A percentile compares a stretch with the other conserved stretches of the same genome.
Evolutionary conservation across 2,329 filamentous ascomycete genomes (phyloP).

Genomic region (Colletotrichum somersetense): DNA sequence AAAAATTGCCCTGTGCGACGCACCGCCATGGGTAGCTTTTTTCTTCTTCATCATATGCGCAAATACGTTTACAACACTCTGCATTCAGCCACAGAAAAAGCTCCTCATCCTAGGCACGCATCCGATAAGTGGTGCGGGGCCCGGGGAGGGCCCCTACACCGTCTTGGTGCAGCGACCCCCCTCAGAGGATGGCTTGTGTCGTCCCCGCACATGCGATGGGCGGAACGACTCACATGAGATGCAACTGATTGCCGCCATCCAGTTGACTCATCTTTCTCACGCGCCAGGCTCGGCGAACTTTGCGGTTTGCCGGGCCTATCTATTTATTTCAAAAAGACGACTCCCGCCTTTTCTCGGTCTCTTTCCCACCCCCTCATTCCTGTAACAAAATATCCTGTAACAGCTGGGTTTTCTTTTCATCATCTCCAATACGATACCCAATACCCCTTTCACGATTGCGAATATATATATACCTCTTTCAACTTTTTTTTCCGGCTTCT

Average conservation of each 20-base stretch:
- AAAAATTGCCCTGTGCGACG: slow-evolving; percentile 30
- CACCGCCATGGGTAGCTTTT: slow-evolving; percentile 16
- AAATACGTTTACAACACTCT: slow-evolving; percentile 36
- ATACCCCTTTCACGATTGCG: slow-evolving; percentile 32
- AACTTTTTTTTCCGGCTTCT: background rate
- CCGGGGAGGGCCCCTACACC: background rate
- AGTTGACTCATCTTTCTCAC: slow-evolving; percentile 38
- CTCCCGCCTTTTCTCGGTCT: background rate
- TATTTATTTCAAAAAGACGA: slow-evolving; percentile 18
- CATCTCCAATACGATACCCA: slow-evolving; percentile 33
- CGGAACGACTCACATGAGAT: slow-evolving; percentile 13
- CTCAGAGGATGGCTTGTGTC: background rate
- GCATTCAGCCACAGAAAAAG: slow-evolving; percentile 36
- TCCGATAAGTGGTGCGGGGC: slow-evolving; percentile 25
- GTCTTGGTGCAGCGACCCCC: background rate
- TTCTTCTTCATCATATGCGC: background rate
- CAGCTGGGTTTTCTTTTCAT: slow-evolving; percentile 22
- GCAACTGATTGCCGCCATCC: slow-evolving; percentile 25
- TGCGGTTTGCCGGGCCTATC: slow-evolving; percentile 4
- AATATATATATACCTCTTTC: slow-evolving; percentile 17
- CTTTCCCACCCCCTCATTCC: background rate
- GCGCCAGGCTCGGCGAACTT: background rate
- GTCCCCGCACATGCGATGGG: slow-evolving; percentile 23
- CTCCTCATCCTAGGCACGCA: slow-evolving; percentile 36
- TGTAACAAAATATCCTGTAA: slow-evolving; percentile 33